These are phyloP conservation scores for Henningerozyma blattae DNA, from an alignment of 805 yeast species.

Conservation along the genomic window DNA sequence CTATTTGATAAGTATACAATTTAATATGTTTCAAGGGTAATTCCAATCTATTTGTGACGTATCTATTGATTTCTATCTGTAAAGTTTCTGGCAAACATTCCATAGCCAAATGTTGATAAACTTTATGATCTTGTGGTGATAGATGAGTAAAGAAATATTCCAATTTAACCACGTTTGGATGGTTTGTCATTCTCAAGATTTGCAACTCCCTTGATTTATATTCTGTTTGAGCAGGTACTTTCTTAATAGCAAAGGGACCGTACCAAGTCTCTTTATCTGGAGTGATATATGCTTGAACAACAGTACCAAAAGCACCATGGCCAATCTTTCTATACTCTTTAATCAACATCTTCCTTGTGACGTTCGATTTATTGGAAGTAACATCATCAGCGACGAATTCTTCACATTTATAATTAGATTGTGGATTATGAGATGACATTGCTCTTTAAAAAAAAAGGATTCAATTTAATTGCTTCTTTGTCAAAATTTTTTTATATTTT, in stretches of 20 bases:
- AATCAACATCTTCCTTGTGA: constrained; percentile 49
- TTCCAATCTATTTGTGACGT: constrained; percentile 45
- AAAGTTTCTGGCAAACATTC: constrained; percentile 76
- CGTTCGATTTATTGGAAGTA: constrained; percentile 43
- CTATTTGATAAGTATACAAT: constrained; percentile 66
- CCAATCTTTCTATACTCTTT: constrained; percentile 67
- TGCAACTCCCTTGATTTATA: constrained; percentile 75
- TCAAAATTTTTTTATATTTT: neutral
- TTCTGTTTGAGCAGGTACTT: constrained; percentile 81
- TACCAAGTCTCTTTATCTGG: constrained; percentile 39
- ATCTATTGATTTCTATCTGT: constrained; percentile 63
- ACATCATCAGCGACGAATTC: constrained; percentile 50
- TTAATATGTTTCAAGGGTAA: constrained; percentile 66
- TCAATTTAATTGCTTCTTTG: constrained; percentile 6
- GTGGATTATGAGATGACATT: neutral
- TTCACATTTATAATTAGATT: constrained; percentile 1
- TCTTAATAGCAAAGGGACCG: constrained; percentile 76
- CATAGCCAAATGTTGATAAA: constrained; percentile 77
- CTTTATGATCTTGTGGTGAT: constrained; percentile 46
- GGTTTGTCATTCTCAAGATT: constrained; percentile 59
- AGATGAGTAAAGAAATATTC: constrained; percentile 62
- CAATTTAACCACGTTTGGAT: constrained; percentile 66
- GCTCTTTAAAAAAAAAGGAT: constrained; percentile 1
- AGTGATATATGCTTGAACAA: constrained; percentile 54
- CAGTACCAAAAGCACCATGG: constrained; percentile 82